These are phyloP conservation scores for Mycena crocata DNA, from an alignment of 768 basidiomycete genomes.

Conservation along the genomic window DNA sequence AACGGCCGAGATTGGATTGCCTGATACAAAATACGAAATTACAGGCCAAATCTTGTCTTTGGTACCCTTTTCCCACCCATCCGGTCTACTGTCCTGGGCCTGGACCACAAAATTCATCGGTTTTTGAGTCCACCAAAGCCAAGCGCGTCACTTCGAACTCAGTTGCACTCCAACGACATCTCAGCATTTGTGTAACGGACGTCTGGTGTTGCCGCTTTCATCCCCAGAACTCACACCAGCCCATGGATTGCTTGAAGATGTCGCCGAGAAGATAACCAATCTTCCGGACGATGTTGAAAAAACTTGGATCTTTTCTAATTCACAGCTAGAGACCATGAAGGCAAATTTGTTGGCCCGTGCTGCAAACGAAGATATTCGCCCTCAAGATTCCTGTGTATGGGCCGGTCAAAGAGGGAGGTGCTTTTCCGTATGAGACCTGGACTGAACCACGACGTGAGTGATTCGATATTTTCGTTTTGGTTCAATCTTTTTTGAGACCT, in stretches of 20 bases:
- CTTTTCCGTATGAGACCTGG: slow-evolving; percentile 8
- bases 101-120: slow-evolving; percentile 15
- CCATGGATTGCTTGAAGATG: background rate
- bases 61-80: background rate
- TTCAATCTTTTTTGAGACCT: background rate
- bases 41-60: slow-evolving; percentile 15
- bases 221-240: background rate
- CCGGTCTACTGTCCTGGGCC: slow-evolving; percentile 8
- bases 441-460: background rate
- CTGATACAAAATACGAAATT: slow-evolving; percentile 13
- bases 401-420: background rate
- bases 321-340: background rate
- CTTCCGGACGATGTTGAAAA: background rate
- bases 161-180: background rate
- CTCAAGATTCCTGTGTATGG: slow-evolving; percentile 10
- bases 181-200: slow-evolving; percentile 7
- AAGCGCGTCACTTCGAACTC: background rate
- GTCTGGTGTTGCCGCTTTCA: slow-evolving; percentile 1
- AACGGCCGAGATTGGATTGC: slow-evolving; percentile 7
- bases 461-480: background rate
- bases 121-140: slow-evolving; percentile 10
- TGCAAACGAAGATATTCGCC: background rate
- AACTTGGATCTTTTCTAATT: slow-evolving; percentile 9
- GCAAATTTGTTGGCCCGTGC: background rate
- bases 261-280: no score